These are phyloP conservation scores for Pseudozyma flocculosa DNA, from an alignment of 1,284 basidiomycete genomes.

Conservation along the genomic window DNA sequence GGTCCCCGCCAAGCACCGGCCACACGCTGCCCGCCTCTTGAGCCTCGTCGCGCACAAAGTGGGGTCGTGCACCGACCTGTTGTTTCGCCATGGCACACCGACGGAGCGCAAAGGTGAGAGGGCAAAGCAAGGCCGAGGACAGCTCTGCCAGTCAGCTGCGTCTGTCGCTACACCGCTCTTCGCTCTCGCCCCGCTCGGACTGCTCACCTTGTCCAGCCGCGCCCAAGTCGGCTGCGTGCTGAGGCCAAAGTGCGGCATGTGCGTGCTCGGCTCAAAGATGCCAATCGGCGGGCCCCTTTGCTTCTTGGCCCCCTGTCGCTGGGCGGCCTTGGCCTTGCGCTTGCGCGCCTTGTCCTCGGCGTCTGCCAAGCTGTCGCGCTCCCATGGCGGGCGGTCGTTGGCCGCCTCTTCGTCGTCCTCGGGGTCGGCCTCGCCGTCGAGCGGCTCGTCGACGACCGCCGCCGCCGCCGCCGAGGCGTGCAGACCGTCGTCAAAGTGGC, in stretches of 20 bases:
- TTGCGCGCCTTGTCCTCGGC: conserved; percentile 7
- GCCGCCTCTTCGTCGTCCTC: conserved; percentile 37
- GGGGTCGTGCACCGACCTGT: conserved; percentile 18
- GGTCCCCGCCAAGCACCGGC: conserved; percentile 36
- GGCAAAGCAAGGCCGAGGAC: too few species aligned
- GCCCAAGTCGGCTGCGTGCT: conserved; percentile 46
- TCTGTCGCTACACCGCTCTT: too few species aligned
- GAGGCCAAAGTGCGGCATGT: conserved; percentile 38
- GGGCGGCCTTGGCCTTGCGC: conserved; percentile 13
- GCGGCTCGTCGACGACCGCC: conserved; percentile 10
- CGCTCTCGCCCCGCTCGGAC: too few species aligned
- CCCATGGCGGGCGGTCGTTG: conserved; percentile 48
- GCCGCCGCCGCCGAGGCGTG: conserved; percentile 8
- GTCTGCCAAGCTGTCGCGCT: conserved; percentile 26
- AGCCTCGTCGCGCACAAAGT: conserved; percentile 17
- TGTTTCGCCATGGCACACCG: too few species aligned
- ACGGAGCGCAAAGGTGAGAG: too few species aligned
- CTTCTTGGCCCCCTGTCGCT: conserved; percentile 16
- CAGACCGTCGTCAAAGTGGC: conserved; percentile 22
- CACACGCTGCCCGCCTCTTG: conserved; percentile 15
- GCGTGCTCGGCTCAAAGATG: conserved; percentile 54
- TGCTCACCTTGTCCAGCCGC: conserved; percentile 14
- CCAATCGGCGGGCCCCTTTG: conserved; percentile 47
- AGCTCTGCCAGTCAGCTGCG: too few species aligned
- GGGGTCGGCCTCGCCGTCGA: conserved; percentile 25